Conservation (phyloP, 352 stramenopile species). For the Phytophthora europaea region DNA sequence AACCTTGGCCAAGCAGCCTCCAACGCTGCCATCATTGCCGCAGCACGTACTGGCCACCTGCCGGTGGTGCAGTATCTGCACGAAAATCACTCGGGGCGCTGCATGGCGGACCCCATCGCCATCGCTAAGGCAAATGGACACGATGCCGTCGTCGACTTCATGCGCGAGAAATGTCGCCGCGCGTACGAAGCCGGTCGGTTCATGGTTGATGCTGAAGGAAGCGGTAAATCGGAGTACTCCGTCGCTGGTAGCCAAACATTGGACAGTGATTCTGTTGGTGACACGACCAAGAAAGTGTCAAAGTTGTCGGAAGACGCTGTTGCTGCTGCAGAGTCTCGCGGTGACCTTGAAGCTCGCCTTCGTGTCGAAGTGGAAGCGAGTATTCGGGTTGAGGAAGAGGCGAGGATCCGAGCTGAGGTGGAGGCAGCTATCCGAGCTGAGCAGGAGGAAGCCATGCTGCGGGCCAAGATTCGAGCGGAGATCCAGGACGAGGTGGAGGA, state of each 20-base stretch:
- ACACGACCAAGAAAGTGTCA: not conserved
- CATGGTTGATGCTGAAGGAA: not conserved
- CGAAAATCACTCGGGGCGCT: conserved; percentile 14
- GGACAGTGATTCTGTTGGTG: not conserved
- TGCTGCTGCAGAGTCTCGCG: not conserved
- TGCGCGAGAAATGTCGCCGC: conserved; percentile 17
- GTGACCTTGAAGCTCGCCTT: conserved; percentile 16
- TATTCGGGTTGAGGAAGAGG: conserved; percentile 20
- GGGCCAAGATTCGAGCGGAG: conserved; percentile 22
- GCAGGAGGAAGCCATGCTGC: conserved; percentile 19
- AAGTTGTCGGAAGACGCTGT: not conserved
- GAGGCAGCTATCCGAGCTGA: conserved; percentile 16
- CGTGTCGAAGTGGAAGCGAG: conserved; percentile 21
- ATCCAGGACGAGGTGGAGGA: conserved; percentile 27
- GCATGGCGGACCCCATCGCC: conserved; percentile 5
- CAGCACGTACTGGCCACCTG: conserved; percentile 20
- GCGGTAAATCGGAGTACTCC: too few species aligned
- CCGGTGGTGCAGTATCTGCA: conserved; percentile 18
- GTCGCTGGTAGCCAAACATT: too few species aligned
- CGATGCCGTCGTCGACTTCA: not conserved
- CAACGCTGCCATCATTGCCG: conserved; percentile 15
- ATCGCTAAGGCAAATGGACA: conserved; percentile 12
- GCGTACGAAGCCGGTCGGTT: conserved; percentile 15
- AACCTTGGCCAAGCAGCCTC: conserved; percentile 9
- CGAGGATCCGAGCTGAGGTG: conserved; percentile 28